A percentile compares a stretch with the other conserved stretches of the same genome.
Conservation (phyloP, 2,329 filamentous ascomycete genomes). For the Rachicladosporium sp. region DNA sequence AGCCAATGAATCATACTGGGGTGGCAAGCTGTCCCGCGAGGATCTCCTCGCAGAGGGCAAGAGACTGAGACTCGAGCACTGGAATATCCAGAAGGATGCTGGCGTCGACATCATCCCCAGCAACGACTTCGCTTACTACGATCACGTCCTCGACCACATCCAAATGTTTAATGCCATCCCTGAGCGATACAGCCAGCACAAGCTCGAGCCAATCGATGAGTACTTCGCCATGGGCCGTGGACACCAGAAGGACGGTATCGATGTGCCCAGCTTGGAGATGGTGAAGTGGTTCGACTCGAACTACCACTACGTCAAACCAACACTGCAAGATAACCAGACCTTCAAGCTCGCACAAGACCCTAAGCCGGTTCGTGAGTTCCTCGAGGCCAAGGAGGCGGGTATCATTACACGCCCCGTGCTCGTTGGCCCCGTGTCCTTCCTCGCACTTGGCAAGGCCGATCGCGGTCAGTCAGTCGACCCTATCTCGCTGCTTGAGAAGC, state of each 20-base stretch:
- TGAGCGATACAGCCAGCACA: conserved; percentile 84
- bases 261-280: conserved; percentile 86
- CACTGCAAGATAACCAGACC: conserved; percentile 88
- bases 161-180: conserved; percentile 92
- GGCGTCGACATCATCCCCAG: conserved; percentile 95
- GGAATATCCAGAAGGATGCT: conserved; percentile 98
- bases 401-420: conserved; percentile 87
- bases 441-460: conserved; percentile 95
- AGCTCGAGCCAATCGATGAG: conserved; percentile 78
- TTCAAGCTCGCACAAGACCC: conserved; percentile 81
- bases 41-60: conserved; percentile 92
- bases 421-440: conserved; percentile 92
- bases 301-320: conserved; percentile 99
- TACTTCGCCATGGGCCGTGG: conserved; percentile 99
- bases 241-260: conserved; percentile 86
- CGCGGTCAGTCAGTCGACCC: conserved; percentile 85
- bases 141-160: conserved; percentile 95
- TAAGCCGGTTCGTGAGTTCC: conserved; percentile 90
- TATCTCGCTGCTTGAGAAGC: conserved; percentile 85
- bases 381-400: conserved; percentile 95
- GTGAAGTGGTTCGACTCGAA: conserved; percentile 99
- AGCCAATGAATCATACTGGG: conserved; percentile 97
- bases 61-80: conserved; percentile 91
- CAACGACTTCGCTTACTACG: conserved; percentile 99
- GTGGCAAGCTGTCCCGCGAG: conserved; percentile 80